These are phyloP conservation scores for Beauveria sp. DNA, from an alignment of 2,329 filamentous ascomycete genomes.

Conservation along the genomic window DNA sequence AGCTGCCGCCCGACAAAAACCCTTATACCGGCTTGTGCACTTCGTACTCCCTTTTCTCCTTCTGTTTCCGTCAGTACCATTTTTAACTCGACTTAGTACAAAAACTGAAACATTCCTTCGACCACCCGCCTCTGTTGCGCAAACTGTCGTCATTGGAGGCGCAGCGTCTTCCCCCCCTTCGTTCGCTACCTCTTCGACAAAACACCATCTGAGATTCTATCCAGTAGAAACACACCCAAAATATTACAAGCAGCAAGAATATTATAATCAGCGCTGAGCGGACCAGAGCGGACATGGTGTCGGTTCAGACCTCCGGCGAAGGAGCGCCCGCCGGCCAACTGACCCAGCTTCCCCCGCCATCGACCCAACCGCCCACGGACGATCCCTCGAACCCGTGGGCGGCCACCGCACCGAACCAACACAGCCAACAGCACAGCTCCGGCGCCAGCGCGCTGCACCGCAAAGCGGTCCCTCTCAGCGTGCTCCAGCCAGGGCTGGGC, in stretches of 20 bases:
- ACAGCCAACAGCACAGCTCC: not conserved
- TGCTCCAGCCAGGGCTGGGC: not conserved
- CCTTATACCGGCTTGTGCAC: not conserved
- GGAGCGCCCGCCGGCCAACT: not conserved
- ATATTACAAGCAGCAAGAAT: not conserved
- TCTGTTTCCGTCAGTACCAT: not conserved
- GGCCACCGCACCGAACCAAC: not conserved
- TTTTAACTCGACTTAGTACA: not conserved
- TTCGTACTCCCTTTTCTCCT: not conserved
- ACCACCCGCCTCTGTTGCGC: not conserved
- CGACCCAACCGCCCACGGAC: not conserved
- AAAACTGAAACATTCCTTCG: not conserved
- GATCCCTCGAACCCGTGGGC: not conserved
- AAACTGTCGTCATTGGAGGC: not conserved
- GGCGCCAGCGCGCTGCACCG: not conserved
- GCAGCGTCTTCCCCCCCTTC: not conserved
- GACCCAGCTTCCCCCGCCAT: not conserved
- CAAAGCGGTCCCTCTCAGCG: not conserved
- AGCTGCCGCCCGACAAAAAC: not conserved
- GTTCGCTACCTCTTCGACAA: not conserved
- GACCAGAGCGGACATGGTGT: conserved; percentile 5
- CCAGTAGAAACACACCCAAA: not conserved
- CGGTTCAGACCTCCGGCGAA: conserved; percentile 7
- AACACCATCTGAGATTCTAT: not conserved
- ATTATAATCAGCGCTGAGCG: not conserved